Evolutionary conservation across 257 asterid genomes (phyloP).

Genomic region (Capsicum chinense): DNA sequence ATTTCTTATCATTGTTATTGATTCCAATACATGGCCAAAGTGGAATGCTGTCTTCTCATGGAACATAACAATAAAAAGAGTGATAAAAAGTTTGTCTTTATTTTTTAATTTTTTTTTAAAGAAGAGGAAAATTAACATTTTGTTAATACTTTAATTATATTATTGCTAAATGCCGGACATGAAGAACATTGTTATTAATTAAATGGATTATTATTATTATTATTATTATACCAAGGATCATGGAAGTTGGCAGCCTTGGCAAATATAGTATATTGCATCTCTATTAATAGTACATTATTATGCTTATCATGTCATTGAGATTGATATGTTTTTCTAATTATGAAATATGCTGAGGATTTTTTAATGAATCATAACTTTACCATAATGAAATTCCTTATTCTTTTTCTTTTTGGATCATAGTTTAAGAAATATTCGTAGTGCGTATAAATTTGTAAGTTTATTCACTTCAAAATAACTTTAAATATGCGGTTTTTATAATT

Average conservation of each 20-base stretch:
- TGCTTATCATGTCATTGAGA: slow-evolving; percentile 10
- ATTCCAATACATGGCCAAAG: slow-evolving; percentile 23
- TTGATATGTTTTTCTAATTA: not conserved
- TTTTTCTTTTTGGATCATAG: not conserved
- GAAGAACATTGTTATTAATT: slow-evolving; percentile 8
- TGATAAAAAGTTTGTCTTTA: not conserved
- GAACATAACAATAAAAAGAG: slow-evolving; percentile 12
- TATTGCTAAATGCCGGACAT: slow-evolving; percentile 20
- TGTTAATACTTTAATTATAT: slow-evolving; percentile 27
- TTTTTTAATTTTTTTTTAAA: not conserved
- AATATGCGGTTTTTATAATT: not conserved
- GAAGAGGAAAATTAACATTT: not conserved
- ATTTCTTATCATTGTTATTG: slow-evolving; percentile 5
- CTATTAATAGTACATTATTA: not conserved
- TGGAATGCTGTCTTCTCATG: slow-evolving; percentile 28
- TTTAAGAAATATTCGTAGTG: not conserved
- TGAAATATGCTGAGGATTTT: not conserved
- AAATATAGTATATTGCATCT: slow-evolving; percentile 1
- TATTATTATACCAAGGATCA: slow-evolving; percentile 3
- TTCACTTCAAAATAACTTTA: not conserved
- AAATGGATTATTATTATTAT: not conserved
- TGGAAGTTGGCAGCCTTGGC: slow-evolving; percentile 22
- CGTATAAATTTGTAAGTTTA: not conserved
- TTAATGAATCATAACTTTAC: not conserved
- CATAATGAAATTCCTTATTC: slow-evolving; percentile 22